These are phyloP conservation scores for Hansenula sp. DNA, from an alignment of 1,139 yeast species.

Conservation along the genomic window DNA sequence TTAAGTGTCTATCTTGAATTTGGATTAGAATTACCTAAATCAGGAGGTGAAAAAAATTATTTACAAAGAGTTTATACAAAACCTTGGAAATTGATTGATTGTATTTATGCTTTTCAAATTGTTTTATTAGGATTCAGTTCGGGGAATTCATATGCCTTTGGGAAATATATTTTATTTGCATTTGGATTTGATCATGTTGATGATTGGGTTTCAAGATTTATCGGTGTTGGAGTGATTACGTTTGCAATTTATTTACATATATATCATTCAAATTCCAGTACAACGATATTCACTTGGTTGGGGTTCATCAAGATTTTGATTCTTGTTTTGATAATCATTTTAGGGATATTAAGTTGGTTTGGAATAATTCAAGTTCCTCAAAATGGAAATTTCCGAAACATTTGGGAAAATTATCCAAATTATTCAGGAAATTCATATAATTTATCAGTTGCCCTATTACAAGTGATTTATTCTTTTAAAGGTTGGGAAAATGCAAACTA, in stretches of 20 bases:
- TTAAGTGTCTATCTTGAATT: constrained; percentile 42
- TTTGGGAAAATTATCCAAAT: constrained; percentile 27
- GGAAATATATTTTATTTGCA: constrained; percentile 43
- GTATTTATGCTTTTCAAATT: constrained; percentile 44
- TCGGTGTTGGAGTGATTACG: constrained; percentile 43
- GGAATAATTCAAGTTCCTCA: constrained; percentile 6
- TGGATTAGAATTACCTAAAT: constrained; percentile 43
- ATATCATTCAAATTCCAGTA: constrained; percentile 38
- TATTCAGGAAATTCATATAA: constrained; percentile 24
- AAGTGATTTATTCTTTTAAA: constrained; percentile 54
- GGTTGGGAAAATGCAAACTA: constrained; percentile 63
- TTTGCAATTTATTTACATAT: constrained; percentile 39
- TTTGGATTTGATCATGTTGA: constrained; percentile 25
- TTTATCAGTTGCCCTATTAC: constrained; percentile 48
- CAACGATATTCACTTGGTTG: constrained; percentile 38
- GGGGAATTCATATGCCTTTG: constrained; percentile 49
- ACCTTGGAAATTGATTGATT: constrained; percentile 38
- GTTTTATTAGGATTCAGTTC: constrained; percentile 47
- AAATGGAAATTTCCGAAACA: constrained; percentile 26
- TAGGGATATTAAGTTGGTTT: constrained; percentile 26
- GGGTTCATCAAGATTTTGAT: constrained; percentile 42
- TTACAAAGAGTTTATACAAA: constrained; percentile 35
- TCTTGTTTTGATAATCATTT: constrained; percentile 34
- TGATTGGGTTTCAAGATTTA: constrained; percentile 32
- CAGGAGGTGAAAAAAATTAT: constrained; percentile 51